These are phyloP conservation scores for Pseudopithomyces maydicus DNA, from an alignment of 2,329 filamentous ascomycete genomes.

Conservation along the genomic window DNA sequence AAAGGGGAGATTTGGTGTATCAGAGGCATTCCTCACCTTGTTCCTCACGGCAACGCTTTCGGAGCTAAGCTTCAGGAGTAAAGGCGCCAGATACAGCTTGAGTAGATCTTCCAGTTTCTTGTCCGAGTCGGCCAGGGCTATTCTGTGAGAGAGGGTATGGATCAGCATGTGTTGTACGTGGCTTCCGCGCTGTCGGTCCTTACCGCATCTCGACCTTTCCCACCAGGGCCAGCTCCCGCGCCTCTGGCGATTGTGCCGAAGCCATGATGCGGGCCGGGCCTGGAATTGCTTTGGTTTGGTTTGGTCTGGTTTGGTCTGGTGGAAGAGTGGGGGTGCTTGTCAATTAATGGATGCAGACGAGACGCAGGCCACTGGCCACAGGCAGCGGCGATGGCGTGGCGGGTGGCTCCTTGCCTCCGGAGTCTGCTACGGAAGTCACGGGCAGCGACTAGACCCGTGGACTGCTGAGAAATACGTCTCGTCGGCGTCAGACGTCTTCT, in stretches of 20 bases:
- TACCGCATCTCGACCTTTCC: conserved; percentile 83
- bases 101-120: conserved; percentile 79
- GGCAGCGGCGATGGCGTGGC: conserved; percentile 24
- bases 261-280: conserved; percentile 31
- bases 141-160: background rate
- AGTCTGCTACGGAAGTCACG: background rate
- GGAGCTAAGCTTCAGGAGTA: conserved; percentile 86
- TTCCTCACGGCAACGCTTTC: conserved; percentile 79
- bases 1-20: background rate
- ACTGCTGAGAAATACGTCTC: conserved; percentile 11
- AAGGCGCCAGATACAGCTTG: conserved; percentile 76
- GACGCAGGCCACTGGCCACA: conserved; percentile 29
- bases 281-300: too few relatives aligned
- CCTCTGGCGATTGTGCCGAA: conserved; percentile 51
- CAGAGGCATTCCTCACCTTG: conserved; percentile 58
- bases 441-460: too few relatives aligned
- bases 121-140: conserved; percentile 82
- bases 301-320: too few relatives aligned
- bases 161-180: background rate
- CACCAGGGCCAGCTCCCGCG: conserved; percentile 79
- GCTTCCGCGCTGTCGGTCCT: background rate
- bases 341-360: background rate
- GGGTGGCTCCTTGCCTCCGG: background rate
- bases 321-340: too few relatives aligned
- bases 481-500: conserved; percentile 22